Evolutionary conservation across 1,284 basidiomycete genomes (phyloP).

Genomic region (Ustilago curta): DNA sequence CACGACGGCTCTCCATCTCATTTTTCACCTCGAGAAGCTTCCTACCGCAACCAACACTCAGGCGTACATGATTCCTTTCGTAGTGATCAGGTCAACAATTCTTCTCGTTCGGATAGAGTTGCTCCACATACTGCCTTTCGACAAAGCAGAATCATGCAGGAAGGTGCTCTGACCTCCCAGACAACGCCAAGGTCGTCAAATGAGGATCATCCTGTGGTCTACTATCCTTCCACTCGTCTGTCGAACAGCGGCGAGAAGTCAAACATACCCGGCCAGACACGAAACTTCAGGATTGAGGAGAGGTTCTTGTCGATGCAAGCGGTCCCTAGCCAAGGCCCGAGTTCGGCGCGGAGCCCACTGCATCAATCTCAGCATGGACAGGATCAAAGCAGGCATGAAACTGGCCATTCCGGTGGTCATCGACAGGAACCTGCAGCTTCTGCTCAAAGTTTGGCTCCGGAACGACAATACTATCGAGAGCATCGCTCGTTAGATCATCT

Average conservation of each 20-base stretch:
- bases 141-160: neutral
- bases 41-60: neutral
- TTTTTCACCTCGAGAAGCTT: neutral
- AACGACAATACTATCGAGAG: neutral
- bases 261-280: neutral
- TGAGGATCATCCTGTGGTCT: neutral
- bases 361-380: neutral
- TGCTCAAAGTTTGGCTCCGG: neutral
- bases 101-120: neutral
- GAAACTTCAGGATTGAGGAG: neutral
- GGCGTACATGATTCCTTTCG: neutral
- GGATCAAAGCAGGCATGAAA: neutral
- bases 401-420: neutral
- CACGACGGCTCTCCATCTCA: neutral
- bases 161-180: conserved; percentile 1
- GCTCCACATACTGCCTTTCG: neutral
- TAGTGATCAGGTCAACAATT: neutral
- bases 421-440: neutral
- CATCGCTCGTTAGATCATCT: neutral
- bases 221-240: neutral
- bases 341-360: neutral
- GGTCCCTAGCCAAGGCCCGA: conserved; percentile 15
- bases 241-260: neutral
- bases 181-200: neutral
- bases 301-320: conserved; percentile 12